A percentile compares a stretch with the other conserved stretches of the same genome.
phyloP scores from a whole-genome alignment of 306 rosid genomes.

The Cicer chorassanicum region DNA sequence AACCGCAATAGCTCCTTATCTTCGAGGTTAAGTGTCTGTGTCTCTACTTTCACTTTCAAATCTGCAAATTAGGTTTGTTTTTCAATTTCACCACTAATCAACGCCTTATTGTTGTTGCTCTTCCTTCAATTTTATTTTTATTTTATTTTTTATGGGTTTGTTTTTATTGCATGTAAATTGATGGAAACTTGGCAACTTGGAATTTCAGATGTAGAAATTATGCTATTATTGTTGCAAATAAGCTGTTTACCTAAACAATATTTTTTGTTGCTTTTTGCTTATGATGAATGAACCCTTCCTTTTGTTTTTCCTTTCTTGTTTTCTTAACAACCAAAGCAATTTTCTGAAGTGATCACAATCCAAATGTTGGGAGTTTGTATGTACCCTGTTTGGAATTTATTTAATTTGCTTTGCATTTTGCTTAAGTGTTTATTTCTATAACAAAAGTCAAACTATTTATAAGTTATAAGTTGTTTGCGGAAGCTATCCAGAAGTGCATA shows the following conservation, averaged over 20 bases:
- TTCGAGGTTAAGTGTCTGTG: constrained; percentile 4
- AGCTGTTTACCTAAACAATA: not conserved
- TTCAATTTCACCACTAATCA: not conserved
- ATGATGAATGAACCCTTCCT: not conserved
- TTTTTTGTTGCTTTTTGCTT: not conserved
- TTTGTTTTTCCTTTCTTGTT: constrained; percentile 17
- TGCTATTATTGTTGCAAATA: not conserved
- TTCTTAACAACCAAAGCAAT: constrained; percentile 18
- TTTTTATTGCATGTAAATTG: constrained; percentile 30
- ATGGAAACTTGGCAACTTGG: constrained; percentile 41
- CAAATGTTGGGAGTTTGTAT: constrained; percentile 22
- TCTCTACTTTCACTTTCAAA: constrained; percentile 29
- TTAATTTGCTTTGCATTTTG: constrained; percentile 34
- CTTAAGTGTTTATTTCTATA: no score
- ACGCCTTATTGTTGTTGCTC: not conserved
- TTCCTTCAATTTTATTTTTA: not conserved
- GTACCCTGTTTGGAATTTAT: constrained; percentile 6
- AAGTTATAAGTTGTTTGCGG: no score
- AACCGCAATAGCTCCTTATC: constrained; percentile 28
- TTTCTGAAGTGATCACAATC: not conserved
- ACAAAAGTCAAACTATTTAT: no score
- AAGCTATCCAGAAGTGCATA: no score
- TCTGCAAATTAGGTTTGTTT: constrained; percentile 1
- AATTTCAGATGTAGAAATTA: constrained; percentile 7
- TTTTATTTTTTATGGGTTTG: constrained; percentile 26